Percentiles rank a stretch among this genome's conserved stretches.
Evolutionary conservation across 768 basidiomycete genomes (phyloP).

Genomic region (Leccinum boreale): DNA sequence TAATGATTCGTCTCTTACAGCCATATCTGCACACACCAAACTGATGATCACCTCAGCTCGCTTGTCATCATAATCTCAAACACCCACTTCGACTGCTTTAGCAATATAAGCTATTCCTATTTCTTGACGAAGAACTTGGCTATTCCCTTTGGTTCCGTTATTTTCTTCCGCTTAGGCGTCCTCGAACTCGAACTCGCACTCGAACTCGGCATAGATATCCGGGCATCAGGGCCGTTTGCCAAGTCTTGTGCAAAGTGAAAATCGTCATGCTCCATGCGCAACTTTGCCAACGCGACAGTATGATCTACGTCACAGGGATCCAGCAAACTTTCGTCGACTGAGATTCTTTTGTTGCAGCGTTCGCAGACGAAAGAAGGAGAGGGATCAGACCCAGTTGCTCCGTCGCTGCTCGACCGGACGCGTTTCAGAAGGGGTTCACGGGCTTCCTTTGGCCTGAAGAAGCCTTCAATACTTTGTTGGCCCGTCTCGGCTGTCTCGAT

Average conservation of each 20-base stretch:
- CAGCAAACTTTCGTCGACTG: slow-evolving; percentile 26
- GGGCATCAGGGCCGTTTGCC: slow-evolving; percentile 38
- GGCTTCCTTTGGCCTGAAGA: slow-evolving; percentile 50
- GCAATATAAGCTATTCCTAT: slow-evolving; percentile 11
- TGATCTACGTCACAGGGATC: slow-evolving; percentile 23
- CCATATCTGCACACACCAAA: background rate
- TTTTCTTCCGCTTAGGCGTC: slow-evolving; percentile 32
- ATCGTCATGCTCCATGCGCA: slow-evolving; percentile 77
- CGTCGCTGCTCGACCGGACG: slow-evolving; percentile 31
- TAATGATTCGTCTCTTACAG: background rate
- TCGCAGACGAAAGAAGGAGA: slow-evolving; percentile 50
- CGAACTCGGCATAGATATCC: slow-evolving; percentile 1
- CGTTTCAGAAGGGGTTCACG: slow-evolving; percentile 35
- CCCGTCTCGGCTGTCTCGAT: slow-evolving; percentile 74
- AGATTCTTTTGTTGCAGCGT: slow-evolving; percentile 51
- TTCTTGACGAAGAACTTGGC: slow-evolving; percentile 45
- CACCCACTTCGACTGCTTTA: background rate
- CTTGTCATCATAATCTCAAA: background rate
- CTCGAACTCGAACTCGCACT: slow-evolving; percentile 3
- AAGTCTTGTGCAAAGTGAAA: slow-evolving; percentile 87
- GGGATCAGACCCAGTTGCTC: background rate
- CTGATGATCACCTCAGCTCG: background rate
- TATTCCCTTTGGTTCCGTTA: slow-evolving; percentile 36
- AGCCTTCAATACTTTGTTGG: slow-evolving; percentile 85
- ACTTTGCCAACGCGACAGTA: slow-evolving; percentile 36